Conservation (phyloP, 2,329 filamentous ascomycete species). For the Trichoderma atrobrunneum region DNA sequence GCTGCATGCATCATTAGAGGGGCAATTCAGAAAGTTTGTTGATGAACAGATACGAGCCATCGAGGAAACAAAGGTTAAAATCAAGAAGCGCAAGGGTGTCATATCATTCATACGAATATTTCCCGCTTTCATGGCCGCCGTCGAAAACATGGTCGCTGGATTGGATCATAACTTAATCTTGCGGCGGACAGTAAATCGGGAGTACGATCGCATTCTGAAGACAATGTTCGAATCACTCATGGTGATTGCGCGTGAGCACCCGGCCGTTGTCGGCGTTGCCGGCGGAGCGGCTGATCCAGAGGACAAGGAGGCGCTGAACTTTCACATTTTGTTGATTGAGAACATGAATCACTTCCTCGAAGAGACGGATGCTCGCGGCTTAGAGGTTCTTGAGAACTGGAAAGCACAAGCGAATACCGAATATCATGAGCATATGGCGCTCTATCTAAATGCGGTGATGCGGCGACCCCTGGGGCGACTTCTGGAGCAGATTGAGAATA, state of each 20-base stretch:
- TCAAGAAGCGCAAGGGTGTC: constrained; percentile 96
- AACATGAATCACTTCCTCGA: constrained; percentile 99
- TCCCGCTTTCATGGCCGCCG: constrained; percentile 75
- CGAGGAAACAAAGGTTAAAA: constrained; percentile 97
- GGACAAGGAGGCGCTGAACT: constrained; percentile 95
- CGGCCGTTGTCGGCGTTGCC: constrained; percentile 44
- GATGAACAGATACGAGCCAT: constrained; percentile 94
- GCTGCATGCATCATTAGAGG: constrained; percentile 69
- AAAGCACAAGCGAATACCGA: constrained; percentile 73
- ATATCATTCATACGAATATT: constrained; percentile 95
- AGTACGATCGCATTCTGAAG: constrained; percentile 84
- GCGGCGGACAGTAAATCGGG: constrained; percentile 75
- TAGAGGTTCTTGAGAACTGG: constrained; percentile 80
- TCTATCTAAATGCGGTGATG: constrained; percentile 87
- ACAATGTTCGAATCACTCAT: constrained; percentile 97
- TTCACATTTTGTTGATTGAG: constrained; percentile 94
- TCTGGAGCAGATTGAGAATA: constrained; percentile 86
- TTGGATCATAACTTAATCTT: constrained; percentile 59
- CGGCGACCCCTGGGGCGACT: constrained; percentile 85
- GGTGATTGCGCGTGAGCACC: constrained; percentile 79
- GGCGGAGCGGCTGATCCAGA: constrained; percentile 59
- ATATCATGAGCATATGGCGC: constrained; percentile 78
- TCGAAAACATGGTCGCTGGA: constrained; percentile 77
- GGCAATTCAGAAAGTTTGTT: constrained; percentile 81
- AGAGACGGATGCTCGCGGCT: constrained; percentile 73